Conservation (phyloP, 257 asterid species). For the Nicotiana tabacum region DNA sequence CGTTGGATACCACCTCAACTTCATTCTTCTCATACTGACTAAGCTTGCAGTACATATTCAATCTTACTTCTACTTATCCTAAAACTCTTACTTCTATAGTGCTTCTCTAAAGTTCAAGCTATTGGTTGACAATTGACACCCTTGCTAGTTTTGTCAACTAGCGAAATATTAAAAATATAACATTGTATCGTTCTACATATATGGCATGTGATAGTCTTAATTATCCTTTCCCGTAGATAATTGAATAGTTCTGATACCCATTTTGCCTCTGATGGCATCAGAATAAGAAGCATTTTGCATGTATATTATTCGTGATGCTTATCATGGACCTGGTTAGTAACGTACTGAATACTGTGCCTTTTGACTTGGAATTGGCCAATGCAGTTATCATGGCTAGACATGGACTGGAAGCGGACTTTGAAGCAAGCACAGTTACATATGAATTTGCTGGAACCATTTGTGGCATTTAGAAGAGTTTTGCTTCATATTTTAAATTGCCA, state of each 20-base stretch:
- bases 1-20: not conserved
- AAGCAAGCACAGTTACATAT: conserved; percentile 81
- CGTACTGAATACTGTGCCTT: not conserved
- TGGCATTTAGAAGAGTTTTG: conserved; percentile 84
- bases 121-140: not conserved
- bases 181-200: not conserved
- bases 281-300: not conserved
- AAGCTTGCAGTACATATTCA: not conserved
- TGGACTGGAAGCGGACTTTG: conserved; percentile 64
- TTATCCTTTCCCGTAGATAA: not conserved
- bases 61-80: not conserved
- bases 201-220: not conserved
- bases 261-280: not conserved
- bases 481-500: conserved; percentile 60
- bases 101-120: not conserved
- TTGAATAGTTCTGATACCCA: not conserved
- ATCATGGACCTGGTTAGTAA: not conserved
- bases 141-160: not conserved
- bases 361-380: conserved; percentile 19
- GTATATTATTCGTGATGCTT: not conserved
- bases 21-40: not conserved
- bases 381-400: conserved; percentile 65
- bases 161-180: not conserved
- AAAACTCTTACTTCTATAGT: not conserved
- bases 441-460: conserved; percentile 91